Evolutionary conservation across 768 basidiomycete species (phyloP).

Genomic region (Leccinum ochraceum): DNA sequence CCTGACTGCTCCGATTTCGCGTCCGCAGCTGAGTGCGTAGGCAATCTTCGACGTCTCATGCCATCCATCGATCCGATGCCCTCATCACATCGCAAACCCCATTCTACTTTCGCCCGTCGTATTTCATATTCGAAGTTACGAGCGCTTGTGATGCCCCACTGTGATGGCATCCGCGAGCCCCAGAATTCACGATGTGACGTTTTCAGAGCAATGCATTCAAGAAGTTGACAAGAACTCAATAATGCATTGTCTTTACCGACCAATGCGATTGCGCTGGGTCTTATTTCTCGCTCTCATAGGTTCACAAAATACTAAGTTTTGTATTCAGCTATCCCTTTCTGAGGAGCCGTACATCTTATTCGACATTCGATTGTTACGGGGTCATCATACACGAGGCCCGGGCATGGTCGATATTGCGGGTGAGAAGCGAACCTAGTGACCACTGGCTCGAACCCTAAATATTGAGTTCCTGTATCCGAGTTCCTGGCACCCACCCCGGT

Average conservation of each 20-base stretch:
- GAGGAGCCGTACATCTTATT: not conserved
- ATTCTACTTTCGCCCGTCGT: not conserved
- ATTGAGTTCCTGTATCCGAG: not conserved
- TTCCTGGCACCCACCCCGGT: not conserved
- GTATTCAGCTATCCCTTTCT: not conserved
- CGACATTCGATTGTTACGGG: not conserved
- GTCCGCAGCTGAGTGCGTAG: not conserved
- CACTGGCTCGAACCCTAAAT: not conserved
- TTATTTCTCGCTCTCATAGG: not conserved
- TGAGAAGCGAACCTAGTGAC: not conserved
- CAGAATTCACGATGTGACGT: not conserved
- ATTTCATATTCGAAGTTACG: not conserved
- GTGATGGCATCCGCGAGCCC: not conserved
- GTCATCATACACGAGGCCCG: not conserved
- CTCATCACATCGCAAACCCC: not conserved
- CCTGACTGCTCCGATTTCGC: not conserved
- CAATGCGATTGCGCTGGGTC: not conserved
- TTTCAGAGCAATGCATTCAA: not conserved
- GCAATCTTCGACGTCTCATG: not conserved
- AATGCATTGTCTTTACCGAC: not conserved
- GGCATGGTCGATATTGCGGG: not conserved
- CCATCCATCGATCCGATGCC: not conserved
- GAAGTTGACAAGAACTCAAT: not conserved
- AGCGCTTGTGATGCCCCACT: not conserved
- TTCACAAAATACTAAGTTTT: not conserved